These are phyloP conservation scores for Raphanus sativus DNA, from an alignment of 345 rosid genomes.

Conservation along the genomic window DNA sequence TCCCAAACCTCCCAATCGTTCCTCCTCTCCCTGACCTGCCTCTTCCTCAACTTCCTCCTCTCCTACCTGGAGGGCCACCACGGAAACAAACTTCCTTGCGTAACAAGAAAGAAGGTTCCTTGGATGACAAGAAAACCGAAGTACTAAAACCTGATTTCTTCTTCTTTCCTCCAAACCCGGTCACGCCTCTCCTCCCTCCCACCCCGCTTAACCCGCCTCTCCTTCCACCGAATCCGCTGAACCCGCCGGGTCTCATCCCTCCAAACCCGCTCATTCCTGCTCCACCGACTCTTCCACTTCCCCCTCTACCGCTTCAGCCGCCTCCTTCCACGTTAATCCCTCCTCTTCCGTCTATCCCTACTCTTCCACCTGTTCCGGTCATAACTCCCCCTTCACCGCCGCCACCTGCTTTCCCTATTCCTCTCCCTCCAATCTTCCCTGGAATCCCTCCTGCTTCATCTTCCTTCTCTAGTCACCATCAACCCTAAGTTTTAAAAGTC, in stretches of 20 bases:
- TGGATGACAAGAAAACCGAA: slow-evolving; percentile 26
- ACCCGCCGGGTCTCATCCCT: slow-evolving; percentile 31
- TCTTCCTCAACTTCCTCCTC: slow-evolving; percentile 40
- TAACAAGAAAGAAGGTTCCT: slow-evolving; percentile 25
- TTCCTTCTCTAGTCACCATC: slow-evolving; percentile 33
- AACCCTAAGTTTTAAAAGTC: slow-evolving; percentile 15
- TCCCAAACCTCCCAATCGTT: slow-evolving; percentile 55
- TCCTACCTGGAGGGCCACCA: slow-evolving; percentile 26
- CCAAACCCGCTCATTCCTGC: slow-evolving; percentile 49
- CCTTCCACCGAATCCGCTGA: slow-evolving; percentile 31
- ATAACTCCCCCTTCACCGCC: slow-evolving; percentile 45
- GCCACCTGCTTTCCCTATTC: slow-evolving; percentile 24
- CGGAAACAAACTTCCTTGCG: slow-evolving; percentile 10
- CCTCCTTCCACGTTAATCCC: slow-evolving; percentile 39
- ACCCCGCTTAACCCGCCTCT: slow-evolving; percentile 38
- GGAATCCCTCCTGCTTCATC: slow-evolving; percentile 51
- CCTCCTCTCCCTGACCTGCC: slow-evolving; percentile 51
- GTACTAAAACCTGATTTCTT: slow-evolving; percentile 27
- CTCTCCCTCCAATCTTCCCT: slow-evolving; percentile 30
- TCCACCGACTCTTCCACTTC: slow-evolving; percentile 41
- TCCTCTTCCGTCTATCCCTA: slow-evolving; percentile 37
- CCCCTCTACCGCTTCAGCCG: slow-evolving; percentile 47
- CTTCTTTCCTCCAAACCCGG: slow-evolving; percentile 28
- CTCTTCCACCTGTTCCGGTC: slow-evolving; percentile 30
- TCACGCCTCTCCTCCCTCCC: slow-evolving; percentile 35